These are phyloP conservation scores for Phytophthora rubi DNA, from an alignment of 352 stramenopile species.

Conservation along the genomic window DNA sequence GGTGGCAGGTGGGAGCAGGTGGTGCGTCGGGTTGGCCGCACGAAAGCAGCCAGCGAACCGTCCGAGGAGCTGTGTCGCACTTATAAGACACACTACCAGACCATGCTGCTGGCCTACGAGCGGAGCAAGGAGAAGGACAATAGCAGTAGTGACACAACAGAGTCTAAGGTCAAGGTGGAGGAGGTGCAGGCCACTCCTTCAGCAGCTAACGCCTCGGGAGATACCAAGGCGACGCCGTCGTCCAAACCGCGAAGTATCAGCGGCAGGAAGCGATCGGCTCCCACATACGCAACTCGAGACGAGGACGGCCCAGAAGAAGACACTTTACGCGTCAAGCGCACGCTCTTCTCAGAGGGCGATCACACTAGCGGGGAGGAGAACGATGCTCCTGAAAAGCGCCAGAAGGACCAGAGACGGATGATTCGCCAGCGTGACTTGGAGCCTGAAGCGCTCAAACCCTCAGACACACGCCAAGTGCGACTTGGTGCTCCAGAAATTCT, in stretches of 20 bases:
- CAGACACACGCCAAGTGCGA: constrained; percentile 51
- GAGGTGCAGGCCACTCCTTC: constrained; percentile 25
- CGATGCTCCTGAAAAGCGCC: constrained; percentile 28
- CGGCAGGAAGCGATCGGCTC: constrained; percentile 39
- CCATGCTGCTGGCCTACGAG: constrained; percentile 61
- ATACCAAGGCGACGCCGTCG: constrained; percentile 47
- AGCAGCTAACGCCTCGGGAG: constrained; percentile 2
- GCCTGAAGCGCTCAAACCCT: constrained; percentile 56
- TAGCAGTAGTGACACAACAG: constrained; percentile 10
- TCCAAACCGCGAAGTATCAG: constrained; percentile 60
- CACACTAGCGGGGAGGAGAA: constrained; percentile 69
- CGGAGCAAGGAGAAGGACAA: constrained; percentile 20
- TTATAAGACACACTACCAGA: constrained; percentile 67
- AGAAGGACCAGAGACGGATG: constrained; percentile 9
- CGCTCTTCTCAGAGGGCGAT: constrained; percentile 63
- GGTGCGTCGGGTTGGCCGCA: constrained; percentile 67
- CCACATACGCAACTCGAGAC: constrained; percentile 6
- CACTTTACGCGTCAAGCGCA: constrained; percentile 58
- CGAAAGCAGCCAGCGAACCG: constrained; percentile 51
- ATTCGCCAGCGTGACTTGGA: constrained; percentile 39
- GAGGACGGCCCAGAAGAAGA: constrained; percentile 25
- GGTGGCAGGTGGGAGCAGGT: constrained; percentile 56
- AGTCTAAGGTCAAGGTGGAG: constrained; percentile 19
- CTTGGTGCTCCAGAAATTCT: constrained; percentile 62
- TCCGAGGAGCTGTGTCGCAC: constrained; percentile 49